A percentile compares a stretch with the other conserved stretches of the same genome.
These are phyloP conservation scores for Xylaria longipes DNA, from an alignment of 495 filamentous ascomycete genomes.

Conservation along the genomic window DNA sequence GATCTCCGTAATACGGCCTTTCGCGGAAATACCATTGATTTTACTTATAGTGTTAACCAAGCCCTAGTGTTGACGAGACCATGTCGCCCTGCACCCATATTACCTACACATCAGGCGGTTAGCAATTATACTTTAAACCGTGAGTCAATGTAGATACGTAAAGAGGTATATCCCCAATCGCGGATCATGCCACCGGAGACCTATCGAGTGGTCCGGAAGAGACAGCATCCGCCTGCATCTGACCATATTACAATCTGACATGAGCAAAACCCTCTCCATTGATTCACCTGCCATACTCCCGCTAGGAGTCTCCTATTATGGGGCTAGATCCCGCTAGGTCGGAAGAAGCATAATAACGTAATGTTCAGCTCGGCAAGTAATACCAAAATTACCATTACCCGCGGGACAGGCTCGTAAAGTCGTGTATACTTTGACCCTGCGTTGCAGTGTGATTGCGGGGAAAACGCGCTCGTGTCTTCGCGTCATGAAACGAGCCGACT, in stretches of 20 bases:
- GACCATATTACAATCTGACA: not conserved
- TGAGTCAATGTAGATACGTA: not conserved
- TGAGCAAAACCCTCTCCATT: not conserved
- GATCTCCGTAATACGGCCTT: not conserved
- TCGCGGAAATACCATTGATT: not conserved
- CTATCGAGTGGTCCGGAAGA: not conserved
- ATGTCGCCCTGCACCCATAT: not conserved
- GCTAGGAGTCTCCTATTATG: not conserved
- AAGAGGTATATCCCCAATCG: not conserved
- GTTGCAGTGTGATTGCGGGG: not conserved
- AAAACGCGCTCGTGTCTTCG: not conserved
- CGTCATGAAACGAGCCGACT: not conserved
- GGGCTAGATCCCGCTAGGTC: not conserved
- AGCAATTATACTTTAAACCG: not conserved
- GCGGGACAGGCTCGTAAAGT: not conserved
- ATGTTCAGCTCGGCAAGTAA: not conserved
- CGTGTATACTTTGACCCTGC: conserved; percentile 12
- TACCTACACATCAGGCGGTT: not conserved
- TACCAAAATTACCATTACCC: not conserved
- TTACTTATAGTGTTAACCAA: not conserved
- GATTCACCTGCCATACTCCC: not conserved
- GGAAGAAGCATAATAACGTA: not conserved
- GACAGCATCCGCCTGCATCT: not conserved
- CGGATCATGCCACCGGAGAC: not conserved
- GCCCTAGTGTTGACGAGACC: not conserved